Evolutionary conservation across 208 protist species (phyloP), one percentile per base, ranked within the genome.

Genomic region (Crithidia bombi): DNA sequence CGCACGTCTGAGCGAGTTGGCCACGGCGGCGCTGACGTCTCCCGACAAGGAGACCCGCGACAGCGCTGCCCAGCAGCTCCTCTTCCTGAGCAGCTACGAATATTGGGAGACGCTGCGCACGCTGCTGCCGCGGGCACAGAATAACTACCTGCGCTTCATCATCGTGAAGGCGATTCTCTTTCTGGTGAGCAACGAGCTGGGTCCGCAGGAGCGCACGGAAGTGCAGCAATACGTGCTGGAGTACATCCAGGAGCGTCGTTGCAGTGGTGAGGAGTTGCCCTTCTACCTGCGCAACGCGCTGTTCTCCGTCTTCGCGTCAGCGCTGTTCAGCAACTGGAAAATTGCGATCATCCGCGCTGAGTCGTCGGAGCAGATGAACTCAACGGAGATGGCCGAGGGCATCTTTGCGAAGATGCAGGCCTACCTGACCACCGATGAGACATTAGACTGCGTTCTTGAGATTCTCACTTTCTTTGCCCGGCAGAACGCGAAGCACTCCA

Each of bases 111-210:
- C 61, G 36, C 75, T 88, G 14, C 89, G 91, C 41, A 26, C 33
- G 12, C 62, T 96, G 25, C 70, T 96, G 11, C 83, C 83, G 17
- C 61, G 56, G 6, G 75, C 55, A 15, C 51, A 69, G 47, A 89
- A 79, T 57, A 92, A 93, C 47, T 91, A 92, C 44, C 69, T 94
- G 43, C 91, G 83, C 21, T 96, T 94, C 61, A 79, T 96, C n/a
- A 70, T 90, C 21, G 75, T 74, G 26, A 96, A 96, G 73, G 89
- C 85, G 21, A 86, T 93, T 39, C 76, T 83, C 33, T 96, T 94
- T 57, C 81, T 96, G 28, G 91, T 96, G 65, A 87, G 73, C 63
- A 96, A 96, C 70, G 91, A 96, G 64, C 61, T 96, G 17, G 91
- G 89, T 3, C 87, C 91, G 26, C 77, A 90, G 38, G 89, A 96